Percentiles rank a stretch among this genome's conserved stretches.
Conservation (phyloP, 208 protist genomes). For the Acanthamoeba rhysodes region DNA sequence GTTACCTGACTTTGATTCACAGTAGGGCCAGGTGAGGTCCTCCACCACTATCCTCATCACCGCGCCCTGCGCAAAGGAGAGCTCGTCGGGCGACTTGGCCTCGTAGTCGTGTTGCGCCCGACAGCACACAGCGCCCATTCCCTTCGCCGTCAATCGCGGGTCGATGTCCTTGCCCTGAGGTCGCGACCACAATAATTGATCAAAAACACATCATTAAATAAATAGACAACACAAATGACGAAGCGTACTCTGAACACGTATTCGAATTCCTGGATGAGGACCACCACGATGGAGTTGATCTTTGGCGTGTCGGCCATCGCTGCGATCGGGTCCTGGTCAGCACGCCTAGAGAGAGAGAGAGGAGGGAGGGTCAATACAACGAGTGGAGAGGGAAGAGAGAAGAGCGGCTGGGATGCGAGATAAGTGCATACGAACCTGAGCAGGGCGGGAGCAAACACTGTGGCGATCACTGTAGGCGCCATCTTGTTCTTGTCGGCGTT, state of each 20-base stretch:
- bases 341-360: not conserved
- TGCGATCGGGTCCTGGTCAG: conserved; percentile 16
- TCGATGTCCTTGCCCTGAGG: conserved; percentile 39
- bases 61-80: not conserved
- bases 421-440: not conserved
- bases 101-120: conserved; percentile 61
- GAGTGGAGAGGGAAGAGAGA: too few species aligned
- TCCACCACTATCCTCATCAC: conserved; percentile 7
- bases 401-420: too few species aligned
- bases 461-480: conserved; percentile 49
- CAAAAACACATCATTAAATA: too few species aligned
- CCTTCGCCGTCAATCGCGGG: not conserved
- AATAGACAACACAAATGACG: not conserved
- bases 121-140: conserved; percentile 27
- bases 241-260: conserved; percentile 60
- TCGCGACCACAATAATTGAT: too few species aligned
- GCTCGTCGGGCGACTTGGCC: conserved; percentile 29
- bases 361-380: not conserved
- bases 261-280: conserved; percentile 60
- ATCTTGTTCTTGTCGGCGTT: conserved; percentile 54
- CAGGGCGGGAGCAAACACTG: conserved; percentile 37
- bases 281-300: conserved; percentile 63
- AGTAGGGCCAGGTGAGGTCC: not conserved
- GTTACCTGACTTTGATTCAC: not conserved
- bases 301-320: conserved; percentile 61